Evolutionary conservation across 352 stramenopile species (phyloP), one percentile per base, ranked within the genome.

Genomic region (Pythium grandisporangium): DNA sequence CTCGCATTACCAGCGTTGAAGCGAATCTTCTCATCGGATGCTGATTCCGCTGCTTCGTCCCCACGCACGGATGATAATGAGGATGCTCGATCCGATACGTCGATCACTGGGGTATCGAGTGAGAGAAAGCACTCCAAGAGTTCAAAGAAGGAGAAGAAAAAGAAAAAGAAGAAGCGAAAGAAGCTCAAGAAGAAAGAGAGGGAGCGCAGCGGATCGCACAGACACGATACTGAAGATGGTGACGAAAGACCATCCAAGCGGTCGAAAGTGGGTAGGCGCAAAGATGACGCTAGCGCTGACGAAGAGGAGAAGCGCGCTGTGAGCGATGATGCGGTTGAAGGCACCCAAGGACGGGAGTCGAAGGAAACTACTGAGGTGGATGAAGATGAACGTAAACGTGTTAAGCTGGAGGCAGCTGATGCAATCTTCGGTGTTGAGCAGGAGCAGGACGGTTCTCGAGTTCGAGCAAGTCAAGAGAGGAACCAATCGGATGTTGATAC

Each of bases 121-220:
- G 51, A 34, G 30, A 69, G 66, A 40, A 66, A 61, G 16, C 36
- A 60, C 10, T 44, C 46, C 6, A 78, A 63, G 45, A 55, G 47
- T 58, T 58, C 32, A 53, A 84, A 59, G 55, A 82, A 40, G 59
- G 66, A 32, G 61, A 81, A 81, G 42, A 82, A 81, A 24, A 79
- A 73, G 47, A 78, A 72, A 32, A 76, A 70, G 45, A 81, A 72
- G 42, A 85, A 82, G 45, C 40, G 48, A n/a, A 57, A 66, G 40
- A 58, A 64, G 30, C 30, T 49, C 26, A 55, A 56, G 46, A 61
- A 61, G 26, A 54, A 60, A 21, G 53, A 60, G 24, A 53, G 48
- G 16, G 43, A 55, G 20, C 37, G 51, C 14, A 23, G 27, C 24
- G 38, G 4, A 8, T 36, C 26, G 12, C 16, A 13, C 12, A 22